These are phyloP conservation scores for Ganoderma sp. DNA, from an alignment of 1,284 basidiomycete genomes.

Conservation along the genomic window DNA sequence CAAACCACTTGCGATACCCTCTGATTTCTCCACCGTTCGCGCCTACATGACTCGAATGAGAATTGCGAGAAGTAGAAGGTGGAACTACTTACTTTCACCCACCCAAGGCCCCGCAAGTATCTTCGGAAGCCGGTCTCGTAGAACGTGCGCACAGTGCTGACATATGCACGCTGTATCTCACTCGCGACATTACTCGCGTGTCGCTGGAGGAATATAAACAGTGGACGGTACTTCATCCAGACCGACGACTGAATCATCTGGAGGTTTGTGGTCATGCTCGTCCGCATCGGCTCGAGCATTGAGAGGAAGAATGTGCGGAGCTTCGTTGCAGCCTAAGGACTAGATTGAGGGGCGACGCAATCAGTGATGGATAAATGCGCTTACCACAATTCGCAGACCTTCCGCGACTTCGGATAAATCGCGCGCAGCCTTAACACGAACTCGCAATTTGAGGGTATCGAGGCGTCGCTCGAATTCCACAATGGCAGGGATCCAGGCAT, in stretches of 20 bases:
- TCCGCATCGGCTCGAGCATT: slow-evolving; percentile 82
- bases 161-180: slow-evolving; percentile 91
- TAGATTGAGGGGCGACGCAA: neutral
- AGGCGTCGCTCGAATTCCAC: slow-evolving; percentile 81
- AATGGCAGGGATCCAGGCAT: slow-evolving; percentile 85
- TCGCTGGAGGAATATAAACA: slow-evolving; percentile 87
- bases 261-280: slow-evolving; percentile 90
- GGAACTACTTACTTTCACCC: slow-evolving; percentile 63
- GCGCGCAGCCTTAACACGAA: slow-evolving; percentile 83
- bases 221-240: slow-evolving; percentile 82
- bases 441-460: slow-evolving; percentile 69
- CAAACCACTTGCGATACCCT: slow-evolving; percentile 53
- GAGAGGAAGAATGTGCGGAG: slow-evolving; percentile 87
- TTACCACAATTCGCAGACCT: slow-evolving; percentile 83
- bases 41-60: slow-evolving; percentile 46
- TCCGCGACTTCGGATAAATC: slow-evolving; percentile 86
- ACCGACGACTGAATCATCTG: slow-evolving; percentile 91
- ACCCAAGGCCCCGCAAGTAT: slow-evolving; percentile 83
- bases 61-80: slow-evolving; percentile 7
- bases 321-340: slow-evolving; percentile 79
- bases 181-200: slow-evolving; percentile 84
- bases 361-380: slow-evolving; percentile 31
- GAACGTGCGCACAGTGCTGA: slow-evolving; percentile 85
- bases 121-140: slow-evolving; percentile 96
- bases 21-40: slow-evolving; percentile 67